Evolutionary conservation across 768 basidiomycete species (phyloP).

Genomic region (Rhodotorula toruloides): DNA sequence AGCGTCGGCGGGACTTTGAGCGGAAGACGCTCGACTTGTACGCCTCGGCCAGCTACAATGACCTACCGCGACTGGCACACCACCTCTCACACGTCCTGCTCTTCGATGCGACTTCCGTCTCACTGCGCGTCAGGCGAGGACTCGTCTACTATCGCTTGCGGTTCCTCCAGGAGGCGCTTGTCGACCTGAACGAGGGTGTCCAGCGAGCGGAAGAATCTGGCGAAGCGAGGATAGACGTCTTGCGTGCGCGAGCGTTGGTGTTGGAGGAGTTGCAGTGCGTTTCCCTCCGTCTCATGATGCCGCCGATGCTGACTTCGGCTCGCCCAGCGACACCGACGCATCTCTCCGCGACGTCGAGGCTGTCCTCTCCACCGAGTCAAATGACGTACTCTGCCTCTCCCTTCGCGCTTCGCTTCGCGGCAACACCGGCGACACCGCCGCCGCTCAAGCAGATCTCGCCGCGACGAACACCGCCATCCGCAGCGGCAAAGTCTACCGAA

Average conservation of each 20-base stretch:
- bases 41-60: background rate
- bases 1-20: conserved; percentile 5
- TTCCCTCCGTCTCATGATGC: no score
- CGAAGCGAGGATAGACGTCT: conserved; percentile 24
- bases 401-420: conserved; percentile 15
- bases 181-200: conserved; percentile 22
- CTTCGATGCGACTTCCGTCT: conserved; percentile 26
- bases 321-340: conserved; percentile 7
- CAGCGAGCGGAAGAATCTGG: no score
- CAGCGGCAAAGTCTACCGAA: conserved; percentile 18
- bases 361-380: background rate
- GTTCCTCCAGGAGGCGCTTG: conserved; percentile 1
- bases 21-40: conserved; percentile 26
- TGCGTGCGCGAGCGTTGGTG: conserved; percentile 28
- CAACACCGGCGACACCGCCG: conserved; percentile 6
- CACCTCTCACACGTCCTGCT: conserved; percentile 32
- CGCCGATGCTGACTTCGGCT: no score
- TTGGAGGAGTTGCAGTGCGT: conserved; percentile 29
- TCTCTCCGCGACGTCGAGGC: conserved; percentile 6
- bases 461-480: conserved; percentile 22
- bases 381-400: conserved; percentile 30
- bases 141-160: conserved; percentile 24
- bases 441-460: conserved; percentile 20
- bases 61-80: conserved; percentile 16
- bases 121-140: conserved; percentile 19